Evolutionary conservation across 345 rosid species (phyloP).

Genomic region (Salix arbutifolia): DNA sequence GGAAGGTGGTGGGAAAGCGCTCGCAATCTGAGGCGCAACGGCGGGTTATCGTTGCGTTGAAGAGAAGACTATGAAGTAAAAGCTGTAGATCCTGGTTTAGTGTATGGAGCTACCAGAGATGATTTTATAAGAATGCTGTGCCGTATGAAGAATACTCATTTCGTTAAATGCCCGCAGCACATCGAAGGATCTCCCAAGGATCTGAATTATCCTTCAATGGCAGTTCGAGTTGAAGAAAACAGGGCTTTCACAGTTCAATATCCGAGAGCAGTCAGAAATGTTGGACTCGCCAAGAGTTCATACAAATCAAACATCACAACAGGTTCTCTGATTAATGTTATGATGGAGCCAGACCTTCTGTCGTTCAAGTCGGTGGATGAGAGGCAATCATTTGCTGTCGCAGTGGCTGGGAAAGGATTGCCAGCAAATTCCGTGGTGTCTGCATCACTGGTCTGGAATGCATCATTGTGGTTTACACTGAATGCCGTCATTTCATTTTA

Average conservation of each 20-base stretch:
- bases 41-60: too few relatives aligned
- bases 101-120: constrained; percentile 17
- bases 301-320: constrained; percentile 23
- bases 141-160: constrained; percentile 22
- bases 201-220: constrained; percentile 41
- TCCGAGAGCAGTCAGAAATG: constrained; percentile 34
- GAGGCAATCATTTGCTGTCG: neutral
- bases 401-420: neutral
- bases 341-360: neutral
- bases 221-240: constrained; percentile 11
- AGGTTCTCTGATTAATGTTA: constrained; percentile 9
- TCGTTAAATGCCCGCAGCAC: constrained; percentile 33
- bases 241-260: constrained; percentile 21
- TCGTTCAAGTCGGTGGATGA: neutral
- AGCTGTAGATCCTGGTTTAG: constrained; percentile 40
- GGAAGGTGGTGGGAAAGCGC: too few relatives aligned
- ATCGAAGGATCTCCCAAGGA: constrained; percentile 6
- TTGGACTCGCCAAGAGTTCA: constrained; percentile 21
- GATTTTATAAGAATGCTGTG: constrained; percentile 48
- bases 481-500: neutral
- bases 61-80: too few relatives aligned
- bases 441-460: neutral
- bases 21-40: too few relatives aligned
- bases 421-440: neutral
- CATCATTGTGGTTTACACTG: neutral